Percentiles rank a stretch among this genome's conserved stretches.
These are phyloP conservation scores for Rhipidocladum racemiflorum DNA, from an alignment of 176 grass and related monocot species.

Conservation along the genomic window DNA sequence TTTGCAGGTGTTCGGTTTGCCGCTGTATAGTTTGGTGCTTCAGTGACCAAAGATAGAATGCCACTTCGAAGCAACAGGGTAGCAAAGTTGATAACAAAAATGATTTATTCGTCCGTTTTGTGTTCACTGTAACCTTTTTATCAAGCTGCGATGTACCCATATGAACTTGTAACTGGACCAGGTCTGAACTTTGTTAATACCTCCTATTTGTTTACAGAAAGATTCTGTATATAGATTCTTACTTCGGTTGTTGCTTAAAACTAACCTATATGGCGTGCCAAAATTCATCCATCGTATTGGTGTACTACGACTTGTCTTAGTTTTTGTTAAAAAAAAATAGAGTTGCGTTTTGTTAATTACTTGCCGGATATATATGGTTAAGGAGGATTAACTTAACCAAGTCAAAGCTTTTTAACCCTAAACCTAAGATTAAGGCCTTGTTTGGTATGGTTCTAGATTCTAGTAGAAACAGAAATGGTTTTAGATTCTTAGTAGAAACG, in stretches of 20 bases:
- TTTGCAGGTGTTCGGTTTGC: not conserved
- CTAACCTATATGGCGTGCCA: not conserved
- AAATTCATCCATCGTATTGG: not conserved
- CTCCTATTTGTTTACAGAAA: not conserved
- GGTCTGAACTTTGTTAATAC: constrained; percentile 15
- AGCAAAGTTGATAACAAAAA: constrained; percentile 1
- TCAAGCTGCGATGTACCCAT: constrained; percentile 14
- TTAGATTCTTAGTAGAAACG: too few species aligned
- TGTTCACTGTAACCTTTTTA: constrained; percentile 29
- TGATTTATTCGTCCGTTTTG: constrained; percentile 48
- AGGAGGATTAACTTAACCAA: not conserved
- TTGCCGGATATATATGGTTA: not conserved
- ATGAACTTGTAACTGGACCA: constrained; percentile 26
- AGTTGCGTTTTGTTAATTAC: not conserved
- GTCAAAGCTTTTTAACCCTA: not conserved
- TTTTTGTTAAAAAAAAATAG: not conserved
- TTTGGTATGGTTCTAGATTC: too few species aligned
- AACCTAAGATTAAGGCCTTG: not conserved
- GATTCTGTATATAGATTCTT: not conserved
- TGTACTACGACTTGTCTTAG: not conserved
- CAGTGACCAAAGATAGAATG: constrained; percentile 17
- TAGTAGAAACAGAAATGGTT: too few species aligned
- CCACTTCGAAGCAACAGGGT: not conserved
- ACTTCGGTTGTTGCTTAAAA: not conserved
- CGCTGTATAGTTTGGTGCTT: constrained; percentile 45